Evolutionary conservation across 805 yeast genomes (phyloP), one percentile per base, ranked within the genome.

Genomic region (Suhomyces sp.): DNA sequence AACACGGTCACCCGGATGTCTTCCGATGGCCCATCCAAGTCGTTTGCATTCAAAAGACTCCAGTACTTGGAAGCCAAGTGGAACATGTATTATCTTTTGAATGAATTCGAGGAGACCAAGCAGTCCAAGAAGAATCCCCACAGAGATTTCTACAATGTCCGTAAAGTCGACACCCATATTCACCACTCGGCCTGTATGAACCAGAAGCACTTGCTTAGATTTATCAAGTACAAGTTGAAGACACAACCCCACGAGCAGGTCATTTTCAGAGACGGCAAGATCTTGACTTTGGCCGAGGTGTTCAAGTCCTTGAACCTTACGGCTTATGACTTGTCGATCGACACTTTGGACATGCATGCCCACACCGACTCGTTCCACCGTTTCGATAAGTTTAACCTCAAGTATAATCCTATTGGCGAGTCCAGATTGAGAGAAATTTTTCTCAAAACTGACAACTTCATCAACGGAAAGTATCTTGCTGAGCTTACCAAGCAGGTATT

Each of bases 121-220:
- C 94, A 89, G 57, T 86, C 96, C 8, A 94, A 94, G 70, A 82
- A 84, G 54, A 92, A 92, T 58, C 98, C 98, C 4, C 99, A 94
- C 67, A 84, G 99, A 68, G 99, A 93, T 69, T 94, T 93, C 65
- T 93, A 93, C 73, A 93, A 93, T 63, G 97, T 91, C 43, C 83
- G 98, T 73, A 93, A 93, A 67, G 97, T 94, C 37, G 99, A 93
- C 66, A 94, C 98, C 17, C 99, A 94, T 77, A 97, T 94, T 61
- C 99, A 94, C 68, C 99, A 96, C 68, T 89, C 97, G 8, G 99
- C 99, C 9, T 92, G 97, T 69, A 96, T 96, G 98, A 96, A 96
- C 64, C 99, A 94, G 72, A 94, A 94, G 71, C 99, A 94, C 73
- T 75, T 94, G 61, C 76, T 94, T 58, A 85, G 99, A 62, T 94